Evolutionary conservation across 495 filamentous ascomycete species (phyloP).

Genomic region (Neurospora discreta): DNA sequence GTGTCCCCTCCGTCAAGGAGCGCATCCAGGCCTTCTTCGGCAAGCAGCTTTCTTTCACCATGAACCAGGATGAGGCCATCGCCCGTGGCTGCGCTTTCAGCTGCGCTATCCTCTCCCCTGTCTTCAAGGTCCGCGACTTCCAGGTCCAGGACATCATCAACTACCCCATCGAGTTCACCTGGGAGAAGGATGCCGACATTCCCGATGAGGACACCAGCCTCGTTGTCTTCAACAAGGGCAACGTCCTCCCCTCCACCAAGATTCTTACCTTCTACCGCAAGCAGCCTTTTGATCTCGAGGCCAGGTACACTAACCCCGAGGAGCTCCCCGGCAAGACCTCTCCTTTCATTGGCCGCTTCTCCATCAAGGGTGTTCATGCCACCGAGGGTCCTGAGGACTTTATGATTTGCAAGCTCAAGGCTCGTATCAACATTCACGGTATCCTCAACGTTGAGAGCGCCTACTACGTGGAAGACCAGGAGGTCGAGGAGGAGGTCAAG

Average conservation of each 20-base stretch:
- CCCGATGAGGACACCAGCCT: constrained; percentile 97
- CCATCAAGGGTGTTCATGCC: constrained; percentile 79
- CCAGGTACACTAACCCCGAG: constrained; percentile 81
- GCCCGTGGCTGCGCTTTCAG: constrained; percentile 95
- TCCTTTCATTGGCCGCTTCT: constrained; percentile 94
- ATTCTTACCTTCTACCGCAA: constrained; percentile 99
- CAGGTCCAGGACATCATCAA: constrained; percentile 92
- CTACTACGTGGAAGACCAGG: constrained; percentile 96
- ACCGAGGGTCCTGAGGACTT: constrained; percentile 75
- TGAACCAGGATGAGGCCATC: constrained; percentile 97
- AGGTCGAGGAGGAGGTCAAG: constrained; percentile 87
- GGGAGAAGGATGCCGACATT: constrained; percentile 98
- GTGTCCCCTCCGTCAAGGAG: constrained; percentile 88
- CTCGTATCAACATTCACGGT: constrained; percentile 91
- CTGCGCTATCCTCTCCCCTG: constrained; percentile 94
- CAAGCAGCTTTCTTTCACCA: constrained; percentile 87
- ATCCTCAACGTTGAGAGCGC: constrained; percentile 93
- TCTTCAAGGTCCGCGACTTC: constrained; percentile 98
- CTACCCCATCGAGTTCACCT: constrained; percentile 98
- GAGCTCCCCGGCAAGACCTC: constrained; percentile 81
- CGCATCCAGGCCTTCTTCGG: constrained; percentile 81
- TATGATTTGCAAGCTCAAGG: constrained; percentile 99
- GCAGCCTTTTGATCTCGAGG: constrained; percentile 93
- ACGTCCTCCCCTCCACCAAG: constrained; percentile 97
- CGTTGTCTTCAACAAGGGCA: constrained; percentile 95